Evolutionary conservation across 2,329 filamentous ascomycete genomes (phyloP), one percentile per base, ranked within the genome.

Genomic region (Apiospora rasikravindrae): DNA sequence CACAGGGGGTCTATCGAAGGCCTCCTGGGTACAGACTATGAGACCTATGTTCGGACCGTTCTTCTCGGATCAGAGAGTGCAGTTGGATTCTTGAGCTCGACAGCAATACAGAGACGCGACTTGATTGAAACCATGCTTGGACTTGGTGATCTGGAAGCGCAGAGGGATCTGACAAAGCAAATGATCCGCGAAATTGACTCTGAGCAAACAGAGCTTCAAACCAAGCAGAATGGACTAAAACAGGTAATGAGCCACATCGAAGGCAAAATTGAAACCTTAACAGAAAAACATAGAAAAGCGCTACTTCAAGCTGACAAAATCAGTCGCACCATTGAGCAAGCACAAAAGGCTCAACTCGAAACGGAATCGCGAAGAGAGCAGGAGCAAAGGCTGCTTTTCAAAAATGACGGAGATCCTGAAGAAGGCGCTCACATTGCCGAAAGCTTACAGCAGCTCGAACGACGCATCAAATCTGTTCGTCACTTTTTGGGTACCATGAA

Each of bases 1-100:
- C 77, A 6, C 79, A 81, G n/a, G 70, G 74, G 73, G 10, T 77
- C 77, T 14, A 74, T 82, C 37, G 74, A 81, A 29, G 77, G 76
- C 53, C 73, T 82, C 64, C 71, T 82, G 22, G 79, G 80, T 8
- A 76, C 77, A 29, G 76, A 81, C 72, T 82, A 77, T 68, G 77
- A 78, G 2, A 79, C 78, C 3, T 81, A 78, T 70, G 74, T 79
- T 22, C 76, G 77, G 73, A 80, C 76, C 4, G 75, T 81, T 1
- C 72, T 81, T 22, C 74, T 81, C 7, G 79, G 79, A n/a, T 78
- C 80, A 49, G 78, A 80, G 67, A 80, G 79, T 42, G 75, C 77
- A 19, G 74, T 75, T 4, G 78, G 80, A 42, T 82, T 82, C 70
- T 73, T 82, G 51, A 80, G 74, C 71, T 76, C 78, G 3, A 78